Base-by-base conservation (phyloP, 2,329 filamentous ascomycete species). In the Cryphonectria nitschkei region DNA sequence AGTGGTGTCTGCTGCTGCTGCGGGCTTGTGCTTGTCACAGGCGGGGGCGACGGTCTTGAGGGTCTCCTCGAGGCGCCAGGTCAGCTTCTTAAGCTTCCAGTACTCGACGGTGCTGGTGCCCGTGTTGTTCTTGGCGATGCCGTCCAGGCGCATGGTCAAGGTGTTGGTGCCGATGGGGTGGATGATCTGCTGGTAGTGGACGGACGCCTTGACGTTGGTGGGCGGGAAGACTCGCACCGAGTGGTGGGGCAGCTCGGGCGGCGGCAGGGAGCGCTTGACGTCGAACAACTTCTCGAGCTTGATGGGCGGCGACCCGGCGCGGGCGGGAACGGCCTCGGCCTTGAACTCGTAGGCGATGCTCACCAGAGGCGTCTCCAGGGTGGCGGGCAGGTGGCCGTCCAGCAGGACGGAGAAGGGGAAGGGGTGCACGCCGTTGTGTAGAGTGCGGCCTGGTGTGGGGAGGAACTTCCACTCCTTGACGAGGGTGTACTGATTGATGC, bases 201-300 rank as follows among this genome's bases (percentile, higher is more conserved):
- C 92, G 77, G 90, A 91, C 71, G 94, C 93, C 75, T 93, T 95
- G 77, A 99, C 91, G 82, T 97, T 96, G 75, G 96, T 99, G 0
- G 96, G 95, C 64, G 95, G 96, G 82, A 99, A 99, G 78, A 98
- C 93, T 77, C 95, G 93, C 73, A 97, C 90, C 22, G 93, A 97
- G 81, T 95, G 91, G 82, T 97, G 95, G 73, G 97, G 94, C 68
- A 88, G 86, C 65, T 94, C 92, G 2, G 93, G 89, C 68, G 92
- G 82, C 9, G 83, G 86, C 37, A 98, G 88, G 46, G 94, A 92
- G 73, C 95, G 93, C 82, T 91, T 91, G 75, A 98, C 87, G 69
- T 90, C 85, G 61, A 98, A 84, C 13, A 87, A 87, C 76, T 90
- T 89, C 73, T 88, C 87, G 76, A 93, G 88, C 75, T 86, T 89